phyloP scores from a whole-genome alignment of 2,329 filamentous ascomycete genomes.

The Colletotrichum sp. region DNA sequence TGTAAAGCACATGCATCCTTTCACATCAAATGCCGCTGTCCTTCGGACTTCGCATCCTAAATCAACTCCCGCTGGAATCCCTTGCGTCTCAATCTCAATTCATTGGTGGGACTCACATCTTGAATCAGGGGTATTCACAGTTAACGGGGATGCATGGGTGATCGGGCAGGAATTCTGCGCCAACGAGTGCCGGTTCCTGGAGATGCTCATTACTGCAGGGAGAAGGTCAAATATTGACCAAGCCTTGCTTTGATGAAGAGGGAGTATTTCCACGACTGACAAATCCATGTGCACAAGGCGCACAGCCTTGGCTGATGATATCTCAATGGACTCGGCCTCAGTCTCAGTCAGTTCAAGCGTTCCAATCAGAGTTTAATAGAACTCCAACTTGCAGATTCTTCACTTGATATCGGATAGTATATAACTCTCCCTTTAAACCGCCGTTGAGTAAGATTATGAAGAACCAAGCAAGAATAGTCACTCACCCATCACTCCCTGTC shows the following conservation, averaged over 20 bases:
- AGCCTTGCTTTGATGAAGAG: no score
- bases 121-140: neutral
- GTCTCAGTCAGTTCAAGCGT: neutral
- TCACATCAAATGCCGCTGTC: neutral
- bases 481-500: no score
- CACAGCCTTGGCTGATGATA: neutral
- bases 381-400: accelerated
- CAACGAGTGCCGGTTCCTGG: neutral
- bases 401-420: accelerated
- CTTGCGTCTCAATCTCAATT: no score
- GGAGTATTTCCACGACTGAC: neutral
- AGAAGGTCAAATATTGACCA: neutral
- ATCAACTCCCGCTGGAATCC: neutral
- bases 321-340: neutral
- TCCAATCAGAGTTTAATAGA: neutral
- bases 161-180: neutral
- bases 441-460: no score
- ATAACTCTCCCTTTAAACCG: no score
- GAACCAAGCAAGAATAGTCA: no score
- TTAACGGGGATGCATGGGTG: neutral
- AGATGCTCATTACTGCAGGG: neutral
- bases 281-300: neutral
- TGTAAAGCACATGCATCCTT: neutral
- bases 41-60: neutral
- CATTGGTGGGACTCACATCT: neutral